Base-by-base conservation (phyloP, 352 stramenopile species). In the Blastocystis sp. region DNA sequence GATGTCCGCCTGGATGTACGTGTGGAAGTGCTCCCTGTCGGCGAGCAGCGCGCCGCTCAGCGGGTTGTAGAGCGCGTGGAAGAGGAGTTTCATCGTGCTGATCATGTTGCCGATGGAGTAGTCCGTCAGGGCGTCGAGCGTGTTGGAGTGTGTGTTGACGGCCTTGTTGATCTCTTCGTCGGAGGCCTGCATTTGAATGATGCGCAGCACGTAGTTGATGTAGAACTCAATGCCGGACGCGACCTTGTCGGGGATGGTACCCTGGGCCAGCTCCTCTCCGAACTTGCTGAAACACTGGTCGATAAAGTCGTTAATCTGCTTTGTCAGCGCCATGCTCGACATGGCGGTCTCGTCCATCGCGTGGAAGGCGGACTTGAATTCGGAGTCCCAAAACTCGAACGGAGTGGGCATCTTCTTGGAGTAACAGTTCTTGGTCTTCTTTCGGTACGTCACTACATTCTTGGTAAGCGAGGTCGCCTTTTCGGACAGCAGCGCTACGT, bases 351-450 rank as follows among this genome's bases (percentile, higher is more conserved):
- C 74, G 21, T 85, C 60, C 55, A n/a, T 85, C 2, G 50, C 10
- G 9, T 33, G 74, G 31, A 50, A 85, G 16, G n/a, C 24, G 26
- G 41, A 55, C 31, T 69, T 29, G 74, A 85, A 67, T 16, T 51
- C 35, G 29, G 35, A n/a, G 9, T 85, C 74, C 74, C 74, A 85
- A 31, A 85, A 85, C 12, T 61, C 24, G 21, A 41, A 69, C 2
- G 74, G 74, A 66, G 74, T 85, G 26, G 74, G 74, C 19, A 55
- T 61, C n/a, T 85, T 66, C n/a, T 67, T 85, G 24, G 51, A 12
- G 41, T 85, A 85, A 29, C 74, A 85, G 19, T 62, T 59, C 74
- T 85, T 85, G 16, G 51, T 85, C 74, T 85, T 85, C 74, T 85
- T 85, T 2, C 74, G 74, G 33, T 70, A 85, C 1, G 50, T n/a